A percentile compares a stretch with the other conserved stretches of the same genome.
Conservation (phyloP, 2,329 filamentous ascomycete species). For the Venturia aucupariae region DNA sequence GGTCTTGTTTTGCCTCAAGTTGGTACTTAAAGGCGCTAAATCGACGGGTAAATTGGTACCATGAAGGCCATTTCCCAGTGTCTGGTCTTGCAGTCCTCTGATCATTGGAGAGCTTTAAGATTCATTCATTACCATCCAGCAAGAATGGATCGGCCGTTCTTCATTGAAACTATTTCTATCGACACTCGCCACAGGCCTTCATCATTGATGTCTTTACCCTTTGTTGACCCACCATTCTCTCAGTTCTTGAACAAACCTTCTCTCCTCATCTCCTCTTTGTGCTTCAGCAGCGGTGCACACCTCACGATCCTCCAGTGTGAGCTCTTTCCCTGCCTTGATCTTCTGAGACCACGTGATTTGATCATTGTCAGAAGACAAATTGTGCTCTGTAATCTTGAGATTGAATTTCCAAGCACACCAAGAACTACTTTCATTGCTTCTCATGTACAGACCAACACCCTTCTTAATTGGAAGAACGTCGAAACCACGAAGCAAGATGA, state of each 20-base stretch:
- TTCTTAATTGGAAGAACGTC: conserved; percentile 32
- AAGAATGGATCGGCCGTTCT: too few relatives aligned
- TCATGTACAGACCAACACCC: conserved; percentile 24
- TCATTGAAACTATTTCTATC: not conserved
- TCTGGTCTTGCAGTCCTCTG: too few relatives aligned
- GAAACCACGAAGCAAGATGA: conserved; percentile 36
- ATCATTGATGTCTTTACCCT: not conserved
- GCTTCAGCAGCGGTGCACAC: conserved; percentile 34
- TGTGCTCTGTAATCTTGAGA: conserved; percentile 13
- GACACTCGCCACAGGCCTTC: not conserved
- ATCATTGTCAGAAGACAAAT: conserved; percentile 20
- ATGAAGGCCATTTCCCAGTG: too few relatives aligned
- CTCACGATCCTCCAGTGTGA: conserved; percentile 25
- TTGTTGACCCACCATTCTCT: conserved; percentile 30
- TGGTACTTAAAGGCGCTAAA: too few relatives aligned
- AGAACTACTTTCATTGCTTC: conserved; percentile 33
- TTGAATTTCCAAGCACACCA: conserved; percentile 37
- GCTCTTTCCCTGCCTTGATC: conserved; percentile 11
- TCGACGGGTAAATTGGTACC: too few relatives aligned
- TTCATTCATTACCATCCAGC: too few relatives aligned
- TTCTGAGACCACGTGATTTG: conserved; percentile 20
- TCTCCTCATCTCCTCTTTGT: conserved; percentile 38
- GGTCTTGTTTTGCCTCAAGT: too few relatives aligned
- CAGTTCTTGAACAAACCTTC: conserved; percentile 31
- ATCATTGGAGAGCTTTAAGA: too few relatives aligned